phyloP scores from a whole-genome alignment of 495 filamentous ascomycete species.

The Penicillium simplicissimum region DNA sequence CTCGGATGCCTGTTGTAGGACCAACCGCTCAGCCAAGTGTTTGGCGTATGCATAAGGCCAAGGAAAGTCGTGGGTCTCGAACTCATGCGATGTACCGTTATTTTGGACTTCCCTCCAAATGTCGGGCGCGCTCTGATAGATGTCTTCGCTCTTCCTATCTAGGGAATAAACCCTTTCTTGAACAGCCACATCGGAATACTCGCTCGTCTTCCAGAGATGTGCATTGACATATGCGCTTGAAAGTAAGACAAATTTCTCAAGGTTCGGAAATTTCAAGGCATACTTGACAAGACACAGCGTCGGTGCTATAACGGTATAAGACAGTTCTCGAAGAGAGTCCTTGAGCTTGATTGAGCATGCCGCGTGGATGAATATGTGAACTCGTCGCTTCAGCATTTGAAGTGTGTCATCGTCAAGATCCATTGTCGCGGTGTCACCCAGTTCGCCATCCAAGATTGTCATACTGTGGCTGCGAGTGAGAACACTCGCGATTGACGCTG shows the following conservation, averaged over 20 bases:
- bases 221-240: constrained; percentile 28
- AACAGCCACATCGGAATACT: constrained; percentile 21
- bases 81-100: constrained; percentile 26
- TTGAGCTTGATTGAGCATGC: constrained; percentile 22
- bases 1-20: constrained; percentile 22
- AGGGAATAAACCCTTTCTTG: constrained; percentile 26
- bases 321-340: constrained; percentile 27
- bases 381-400: constrained; percentile 28
- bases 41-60: constrained; percentile 33
- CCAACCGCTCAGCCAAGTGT: constrained; percentile 25
- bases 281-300: constrained; percentile 26
- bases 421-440: constrained; percentile 33
- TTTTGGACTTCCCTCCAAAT: constrained; percentile 23
- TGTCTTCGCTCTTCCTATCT: constrained; percentile 11
- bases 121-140: constrained; percentile 15
- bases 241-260: constrained; percentile 28
- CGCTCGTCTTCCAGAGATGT: constrained; percentile 24
- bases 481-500: constrained; percentile 8
- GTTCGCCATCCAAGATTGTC: constrained; percentile 29
- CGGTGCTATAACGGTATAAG: constrained; percentile 27
- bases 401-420: constrained; percentile 22
- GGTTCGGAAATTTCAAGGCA: constrained; percentile 28
- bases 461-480: constrained; percentile 19
- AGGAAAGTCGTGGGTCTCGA: constrained; percentile 27
- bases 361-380: constrained; percentile 28